phyloP scores from a whole-genome alignment of 2,329 filamentous ascomycete genomes.

The Septoria petroselini region DNA sequence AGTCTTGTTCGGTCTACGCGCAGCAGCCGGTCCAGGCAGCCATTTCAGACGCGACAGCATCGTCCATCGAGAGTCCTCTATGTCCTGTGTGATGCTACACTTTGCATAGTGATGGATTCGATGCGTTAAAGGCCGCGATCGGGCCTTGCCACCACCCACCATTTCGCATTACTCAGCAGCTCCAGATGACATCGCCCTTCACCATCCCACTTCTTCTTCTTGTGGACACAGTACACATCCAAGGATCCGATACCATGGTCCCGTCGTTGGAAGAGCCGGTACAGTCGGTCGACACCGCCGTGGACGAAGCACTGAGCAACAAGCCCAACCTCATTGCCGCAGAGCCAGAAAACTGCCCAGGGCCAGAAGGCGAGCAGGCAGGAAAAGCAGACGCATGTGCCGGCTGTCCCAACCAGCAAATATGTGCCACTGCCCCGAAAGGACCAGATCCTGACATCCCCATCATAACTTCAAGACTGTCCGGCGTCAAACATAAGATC shows the following conservation, averaged over 20 bases:
- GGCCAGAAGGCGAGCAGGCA: conserved; percentile 71
- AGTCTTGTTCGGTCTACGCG: too few relatives aligned
- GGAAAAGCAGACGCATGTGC: conserved; percentile 76
- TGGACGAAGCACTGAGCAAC: conserved; percentile 70
- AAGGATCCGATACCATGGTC: conserved; percentile 62
- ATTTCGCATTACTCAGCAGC: conserved; percentile 15
- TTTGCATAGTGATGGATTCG: too few relatives aligned
- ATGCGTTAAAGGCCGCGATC: too few relatives aligned
- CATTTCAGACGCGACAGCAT: too few relatives aligned
- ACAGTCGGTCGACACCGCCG: conserved; percentile 54
- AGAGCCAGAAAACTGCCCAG: conserved; percentile 61
- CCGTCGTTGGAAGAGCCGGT: conserved; percentile 73
- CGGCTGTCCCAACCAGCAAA: conserved; percentile 91
- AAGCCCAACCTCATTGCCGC: conserved; percentile 86
- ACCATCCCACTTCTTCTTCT: neutral
- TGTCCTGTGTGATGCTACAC: too few relatives aligned
- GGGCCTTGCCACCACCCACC: conserved; percentile 2
- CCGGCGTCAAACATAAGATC: conserved; percentile 83
- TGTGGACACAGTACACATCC: neutral
- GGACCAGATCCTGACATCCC: conserved; percentile 93
- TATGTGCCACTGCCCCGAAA: conserved; percentile 91
- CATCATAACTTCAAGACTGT: conserved; percentile 77
- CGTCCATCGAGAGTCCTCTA: too few relatives aligned
- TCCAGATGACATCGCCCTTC: conserved; percentile 5
- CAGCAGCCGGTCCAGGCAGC: too few relatives aligned